Percentiles rank a stretch among this genome's conserved stretches.
Conservation (phyloP, 2,329 filamentous ascomycete genomes). For the Microdochium trichocladiopsis region DNA sequence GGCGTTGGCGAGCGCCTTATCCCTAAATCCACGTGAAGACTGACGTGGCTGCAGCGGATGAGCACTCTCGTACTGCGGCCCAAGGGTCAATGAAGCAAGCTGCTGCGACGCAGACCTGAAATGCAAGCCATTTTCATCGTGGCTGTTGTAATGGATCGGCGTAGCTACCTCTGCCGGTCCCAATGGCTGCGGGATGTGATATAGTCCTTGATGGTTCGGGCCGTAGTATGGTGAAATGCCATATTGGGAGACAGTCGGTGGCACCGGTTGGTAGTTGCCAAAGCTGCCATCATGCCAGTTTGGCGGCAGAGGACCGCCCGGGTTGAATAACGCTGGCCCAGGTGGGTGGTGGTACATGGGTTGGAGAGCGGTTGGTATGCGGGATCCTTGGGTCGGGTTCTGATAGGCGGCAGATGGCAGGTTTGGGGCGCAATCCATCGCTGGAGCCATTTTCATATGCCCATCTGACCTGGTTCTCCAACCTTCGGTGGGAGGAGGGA, state of each 20-base stretch:
- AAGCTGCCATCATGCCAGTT: neutral
- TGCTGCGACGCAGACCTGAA: slow-evolving; percentile 21
- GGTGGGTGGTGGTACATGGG: slow-evolving; percentile 26
- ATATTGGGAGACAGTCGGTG: slow-evolving; percentile 6
- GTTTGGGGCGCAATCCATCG: slow-evolving; percentile 17
- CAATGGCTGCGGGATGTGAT: slow-evolving; percentile 18
- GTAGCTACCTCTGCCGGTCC: slow-evolving; percentile 8
- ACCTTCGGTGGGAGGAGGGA: slow-evolving; percentile 6
- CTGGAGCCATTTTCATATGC: slow-evolving; percentile 10
- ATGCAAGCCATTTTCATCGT: slow-evolving; percentile 9
- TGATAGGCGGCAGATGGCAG: slow-evolving; percentile 14
- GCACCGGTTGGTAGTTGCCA: slow-evolving; percentile 19
- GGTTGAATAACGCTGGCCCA: slow-evolving; percentile 31
- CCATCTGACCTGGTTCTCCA: slow-evolving; percentile 12
- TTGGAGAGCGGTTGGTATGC: slow-evolving; percentile 21
- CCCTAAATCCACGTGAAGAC: slow-evolving; percentile 46
- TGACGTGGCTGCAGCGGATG: slow-evolving; percentile 5
- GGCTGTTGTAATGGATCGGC: slow-evolving; percentile 33
- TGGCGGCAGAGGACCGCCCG: slow-evolving; percentile 26
- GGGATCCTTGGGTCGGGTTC: slow-evolving; percentile 16
- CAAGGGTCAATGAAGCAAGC: slow-evolving; percentile 23
- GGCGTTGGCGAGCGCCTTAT: slow-evolving; percentile 62
- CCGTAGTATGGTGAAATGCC: slow-evolving; percentile 24
- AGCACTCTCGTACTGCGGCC: slow-evolving; percentile 11
- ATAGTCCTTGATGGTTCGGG: slow-evolving; percentile 15